These are phyloP conservation scores for Cladosporium sp. DNA, from an alignment of 2,329 filamentous ascomycete genomes.

Conservation along the genomic window DNA sequence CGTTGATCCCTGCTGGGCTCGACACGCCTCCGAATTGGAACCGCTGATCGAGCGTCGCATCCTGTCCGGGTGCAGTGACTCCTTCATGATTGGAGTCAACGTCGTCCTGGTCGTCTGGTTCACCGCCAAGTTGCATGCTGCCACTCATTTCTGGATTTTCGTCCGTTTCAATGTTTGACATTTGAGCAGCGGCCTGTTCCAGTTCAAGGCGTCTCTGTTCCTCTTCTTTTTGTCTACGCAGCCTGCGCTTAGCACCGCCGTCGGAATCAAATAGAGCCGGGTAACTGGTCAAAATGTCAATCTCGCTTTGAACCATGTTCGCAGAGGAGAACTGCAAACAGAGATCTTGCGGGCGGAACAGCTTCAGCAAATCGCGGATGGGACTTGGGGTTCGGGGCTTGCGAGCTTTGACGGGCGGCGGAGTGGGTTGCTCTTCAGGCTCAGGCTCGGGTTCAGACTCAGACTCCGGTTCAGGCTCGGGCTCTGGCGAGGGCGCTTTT, in stretches of 20 bases:
- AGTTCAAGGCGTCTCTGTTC: slow-evolving; percentile 51
- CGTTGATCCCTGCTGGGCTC: slow-evolving; percentile 58
- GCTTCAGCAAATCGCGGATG: slow-evolving; percentile 37
- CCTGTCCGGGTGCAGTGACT: slow-evolving; percentile 61
- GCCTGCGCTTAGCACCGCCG: slow-evolving; percentile 76
- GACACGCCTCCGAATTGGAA: slow-evolving; percentile 34
- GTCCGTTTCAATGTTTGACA: slow-evolving; percentile 53
- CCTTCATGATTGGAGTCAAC: slow-evolving; percentile 57
- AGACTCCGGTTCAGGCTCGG: slow-evolving; percentile 4
- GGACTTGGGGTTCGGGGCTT: slow-evolving; percentile 20
- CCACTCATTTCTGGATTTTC: slow-evolving; percentile 72
- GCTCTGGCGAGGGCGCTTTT: slow-evolving; percentile 9
- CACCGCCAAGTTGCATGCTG: slow-evolving; percentile 84
- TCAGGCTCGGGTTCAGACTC: not conserved
- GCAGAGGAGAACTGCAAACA: slow-evolving; percentile 36
- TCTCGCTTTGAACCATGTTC: slow-evolving; percentile 42
- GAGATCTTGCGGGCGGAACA: slow-evolving; percentile 45
- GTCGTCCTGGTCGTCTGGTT: slow-evolving; percentile 71
- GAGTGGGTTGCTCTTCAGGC: slow-evolving; percentile 8
- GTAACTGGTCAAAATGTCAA: slow-evolving; percentile 52
- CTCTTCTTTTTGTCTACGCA: slow-evolving; percentile 63
- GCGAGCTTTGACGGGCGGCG: slow-evolving; percentile 13
- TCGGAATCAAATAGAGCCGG: slow-evolving; percentile 79
- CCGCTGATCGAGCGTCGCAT: slow-evolving; percentile 27
- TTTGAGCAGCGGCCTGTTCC: slow-evolving; percentile 46